phyloP scores from a whole-genome alignment of 306 rosid species.

The Potentilla sterilis region DNA sequence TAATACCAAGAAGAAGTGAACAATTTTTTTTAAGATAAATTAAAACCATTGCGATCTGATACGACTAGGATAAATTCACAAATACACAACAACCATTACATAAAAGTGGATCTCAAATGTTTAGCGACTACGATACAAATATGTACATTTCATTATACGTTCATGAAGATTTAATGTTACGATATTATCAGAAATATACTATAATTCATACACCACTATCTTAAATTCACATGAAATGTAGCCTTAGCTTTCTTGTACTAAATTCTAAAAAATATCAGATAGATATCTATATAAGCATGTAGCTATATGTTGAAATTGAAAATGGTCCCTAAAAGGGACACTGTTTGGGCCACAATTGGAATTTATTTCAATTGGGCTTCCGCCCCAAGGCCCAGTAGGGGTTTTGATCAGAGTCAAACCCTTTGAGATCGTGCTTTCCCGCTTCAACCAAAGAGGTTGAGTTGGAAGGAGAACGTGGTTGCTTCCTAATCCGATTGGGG shows the following conservation, averaged over 20 bases:
- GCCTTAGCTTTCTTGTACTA: neutral
- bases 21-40: too few relatives aligned
- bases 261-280: neutral
- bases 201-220: neutral
- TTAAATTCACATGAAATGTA: neutral
- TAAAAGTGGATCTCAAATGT: neutral
- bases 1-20: neutral
- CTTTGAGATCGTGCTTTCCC: too few relatives aligned
- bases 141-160: neutral
- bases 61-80: neutral
- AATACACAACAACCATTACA: neutral
- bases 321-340: neutral
- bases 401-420: too few relatives aligned
- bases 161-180: neutral
- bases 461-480: too few relatives aligned
- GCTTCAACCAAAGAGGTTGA: too few relatives aligned
- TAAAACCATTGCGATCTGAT: neutral
- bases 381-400: too few relatives aligned
- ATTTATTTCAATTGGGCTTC: too few relatives aligned
- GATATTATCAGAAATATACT: too few relatives aligned
- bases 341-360: too few relatives aligned
- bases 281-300: neutral
- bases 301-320: neutral
- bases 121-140: neutral
- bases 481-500: too few relatives aligned